Evolutionary conservation across 257 asterid species (phyloP), one percentile per base, ranked within the genome.

Genomic region (Petrea volubilis): DNA sequence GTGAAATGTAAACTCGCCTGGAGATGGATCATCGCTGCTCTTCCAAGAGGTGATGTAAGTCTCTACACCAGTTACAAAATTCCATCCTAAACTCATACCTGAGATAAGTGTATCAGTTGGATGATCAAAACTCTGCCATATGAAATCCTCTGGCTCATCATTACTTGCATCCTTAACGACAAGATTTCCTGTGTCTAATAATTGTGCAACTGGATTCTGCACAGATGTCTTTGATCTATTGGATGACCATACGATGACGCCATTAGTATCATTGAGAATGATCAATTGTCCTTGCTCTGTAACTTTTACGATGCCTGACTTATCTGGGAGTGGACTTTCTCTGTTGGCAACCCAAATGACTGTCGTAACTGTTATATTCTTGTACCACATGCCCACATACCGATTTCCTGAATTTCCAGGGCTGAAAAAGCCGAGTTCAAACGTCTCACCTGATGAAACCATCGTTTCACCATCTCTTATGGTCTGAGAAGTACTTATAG

Each of bases 271-370:
- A 49, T 65, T 29, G 7, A 47, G 25, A 4, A 47, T 17, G 31
- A 40, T 21, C 31, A 65, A 18, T 2, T 0, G 31, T 29, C 71
- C 71, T 3, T 43, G 6, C 47, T 49, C 15, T n/a, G 31, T 47
- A 13, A 65, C 3, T 3, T 2, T 11, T 18, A 65, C 9, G 13
- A 47, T 33, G 34, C 71, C 71, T 5, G 46, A 17, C 0, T 49
- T 64, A 4, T 6, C 1, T 11, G 7, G 3, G 31, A 28, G 59
- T 65, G 60, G 71, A 7, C 6, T 2, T 49, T 65, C 2, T 31
- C 71, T 49, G 60, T 65, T 65, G 40, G 71, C 71, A 5, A 29
- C 60, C 71, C 71, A 65, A 13, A 65, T 47, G 18, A n/a, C 6
- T 47, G 71, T 65, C 31, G n/a, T 4, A 20, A 11, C 29, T 17